Percentiles rank a stretch among this genome's conserved stretches.
phyloP scores from a whole-genome alignment of 2,329 filamentous ascomycete species.

The Arthrobotrys pseudoclavata region DNA sequence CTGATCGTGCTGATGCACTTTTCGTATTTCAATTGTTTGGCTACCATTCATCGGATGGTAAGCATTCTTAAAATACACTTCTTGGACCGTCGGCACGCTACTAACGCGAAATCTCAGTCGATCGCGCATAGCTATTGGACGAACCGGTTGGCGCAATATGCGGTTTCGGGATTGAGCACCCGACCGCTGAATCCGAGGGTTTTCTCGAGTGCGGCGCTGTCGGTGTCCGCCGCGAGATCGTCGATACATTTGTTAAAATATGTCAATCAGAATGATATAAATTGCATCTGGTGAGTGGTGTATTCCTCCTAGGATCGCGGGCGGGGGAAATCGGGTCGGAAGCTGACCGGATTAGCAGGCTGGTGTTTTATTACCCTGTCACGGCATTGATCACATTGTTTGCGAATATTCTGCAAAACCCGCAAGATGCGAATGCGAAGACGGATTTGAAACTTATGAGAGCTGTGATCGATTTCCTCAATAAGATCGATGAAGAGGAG shows the following conservation, averaged over 20 bases:
- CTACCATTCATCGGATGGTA: conserved; percentile 94
- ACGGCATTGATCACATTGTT: conserved; percentile 95
- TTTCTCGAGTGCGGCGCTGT: conserved; percentile 92
- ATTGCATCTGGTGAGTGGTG: conserved; percentile 86
- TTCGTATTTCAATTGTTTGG: conserved; percentile 96
- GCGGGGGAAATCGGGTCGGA: neutral
- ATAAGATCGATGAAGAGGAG: conserved; percentile 88
- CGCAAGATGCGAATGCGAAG: conserved; percentile 86
- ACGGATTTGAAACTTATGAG: conserved; percentile 93
- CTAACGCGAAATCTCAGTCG: conserved; percentile 68
- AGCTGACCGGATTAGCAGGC: conserved; percentile 68
- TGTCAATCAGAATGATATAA: conserved; percentile 93
- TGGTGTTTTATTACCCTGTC: conserved; percentile 96
- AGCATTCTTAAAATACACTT: conserved; percentile 25
- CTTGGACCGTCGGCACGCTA: conserved; percentile 13
- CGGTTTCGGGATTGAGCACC: conserved; percentile 92
- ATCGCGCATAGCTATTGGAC: conserved; percentile 99
- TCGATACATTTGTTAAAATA: conserved; percentile 96
- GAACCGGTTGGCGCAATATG: conserved; percentile 91
- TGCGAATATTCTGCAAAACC: conserved; percentile 95
- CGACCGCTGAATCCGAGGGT: conserved; percentile 91
- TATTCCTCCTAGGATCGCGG: neutral
- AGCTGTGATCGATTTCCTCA: conserved; percentile 90
- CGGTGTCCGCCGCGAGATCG: conserved; percentile 90
- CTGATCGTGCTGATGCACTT: conserved; percentile 96